Conservation (phyloP, 108 stramenopile genomes). For the Fragilaria radians region DNA sequence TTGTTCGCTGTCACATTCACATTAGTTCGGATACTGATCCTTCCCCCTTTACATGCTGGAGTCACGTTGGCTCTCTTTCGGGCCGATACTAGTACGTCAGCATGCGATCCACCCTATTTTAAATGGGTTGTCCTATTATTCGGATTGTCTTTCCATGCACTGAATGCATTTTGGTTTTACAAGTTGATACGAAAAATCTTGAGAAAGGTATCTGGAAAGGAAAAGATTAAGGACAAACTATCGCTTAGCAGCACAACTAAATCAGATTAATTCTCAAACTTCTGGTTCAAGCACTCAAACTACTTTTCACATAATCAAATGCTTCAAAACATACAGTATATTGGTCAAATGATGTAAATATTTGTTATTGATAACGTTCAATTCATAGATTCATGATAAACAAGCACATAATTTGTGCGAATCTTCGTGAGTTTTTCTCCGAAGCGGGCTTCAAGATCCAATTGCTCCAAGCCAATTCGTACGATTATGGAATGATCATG, state of each 20-base stretch:
- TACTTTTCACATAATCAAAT: no score
- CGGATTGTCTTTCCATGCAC: conserved; percentile 43
- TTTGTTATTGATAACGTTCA: no score
- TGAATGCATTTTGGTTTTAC: conserved; percentile 53
- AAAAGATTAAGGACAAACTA: conserved; percentile 26
- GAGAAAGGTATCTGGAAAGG: conserved; percentile 42
- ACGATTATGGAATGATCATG: no score
- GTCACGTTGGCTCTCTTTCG: conserved; percentile 7
- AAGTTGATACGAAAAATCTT: conserved; percentile 45
- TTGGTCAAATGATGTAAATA: no score
- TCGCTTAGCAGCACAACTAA: not conserved
- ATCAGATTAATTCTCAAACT: not conserved
- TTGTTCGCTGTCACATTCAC: conserved; percentile 41
- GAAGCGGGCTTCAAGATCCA: no score
- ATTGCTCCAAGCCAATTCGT: no score
- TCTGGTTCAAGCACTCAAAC: no score
- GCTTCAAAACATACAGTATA: no score
- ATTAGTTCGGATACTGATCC: conserved; percentile 32
- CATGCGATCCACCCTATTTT: conserved; percentile 42
- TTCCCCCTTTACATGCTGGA: conserved; percentile 37
- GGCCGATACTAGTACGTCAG: conserved; percentile 11
- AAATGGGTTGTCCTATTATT: conserved; percentile 27
- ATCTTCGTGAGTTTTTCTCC: no score
- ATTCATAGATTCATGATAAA: no score
- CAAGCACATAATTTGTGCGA: no score